These are phyloP conservation scores for Boechera retrofracta DNA, from an alignment of 345 rosid species.

Conservation along the genomic window DNA sequence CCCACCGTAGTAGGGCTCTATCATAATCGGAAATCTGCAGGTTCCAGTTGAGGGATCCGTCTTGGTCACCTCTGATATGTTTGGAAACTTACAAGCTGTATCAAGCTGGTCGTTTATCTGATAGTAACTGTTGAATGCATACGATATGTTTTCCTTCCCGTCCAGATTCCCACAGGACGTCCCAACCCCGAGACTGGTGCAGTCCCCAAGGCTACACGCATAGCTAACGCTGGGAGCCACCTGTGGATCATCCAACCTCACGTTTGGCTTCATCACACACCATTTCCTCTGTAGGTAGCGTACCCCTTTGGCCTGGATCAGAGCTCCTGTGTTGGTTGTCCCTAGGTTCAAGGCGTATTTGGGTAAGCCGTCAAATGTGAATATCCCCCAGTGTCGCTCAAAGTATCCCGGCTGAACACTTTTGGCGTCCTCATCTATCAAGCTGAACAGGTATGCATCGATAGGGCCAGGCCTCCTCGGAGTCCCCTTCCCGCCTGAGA, in stretches of 20 bases:
- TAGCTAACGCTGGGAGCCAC: slow-evolving; percentile 74
- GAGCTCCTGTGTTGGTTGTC: slow-evolving; percentile 67
- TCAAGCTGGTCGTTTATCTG: slow-evolving; percentile 81
- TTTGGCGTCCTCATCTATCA: slow-evolving; percentile 87
- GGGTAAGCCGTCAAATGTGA: slow-evolving; percentile 68
- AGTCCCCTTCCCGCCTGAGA: slow-evolving; percentile 80
- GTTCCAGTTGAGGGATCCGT: slow-evolving; percentile 60
- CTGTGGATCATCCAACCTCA: slow-evolving; percentile 67
- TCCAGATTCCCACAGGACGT: slow-evolving; percentile 77
- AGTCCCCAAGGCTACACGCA: slow-evolving; percentile 81
- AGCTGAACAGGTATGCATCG: slow-evolving; percentile 77
- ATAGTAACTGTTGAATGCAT: slow-evolving; percentile 89
- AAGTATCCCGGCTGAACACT: slow-evolving; percentile 88
- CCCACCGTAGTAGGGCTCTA: slow-evolving; percentile 74
- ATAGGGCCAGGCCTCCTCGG: slow-evolving; percentile 79
- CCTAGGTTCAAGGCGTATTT: slow-evolving; percentile 86
- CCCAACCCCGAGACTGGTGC: slow-evolving; percentile 88
- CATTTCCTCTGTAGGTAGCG: slow-evolving; percentile 62
- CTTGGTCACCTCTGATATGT: slow-evolving; percentile 63
- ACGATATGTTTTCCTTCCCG: slow-evolving; percentile 68
- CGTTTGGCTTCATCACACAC: slow-evolving; percentile 78
- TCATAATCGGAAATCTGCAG: slow-evolving; percentile 71
- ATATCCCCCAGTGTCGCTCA: slow-evolving; percentile 90
- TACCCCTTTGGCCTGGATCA: slow-evolving; percentile 63
- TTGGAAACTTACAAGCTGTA: slow-evolving; percentile 76